Evolutionary conservation across 192 early-diverging fungal genomes (phyloP).

Genomic region (Tieghemiomyces parasiticus): DNA sequence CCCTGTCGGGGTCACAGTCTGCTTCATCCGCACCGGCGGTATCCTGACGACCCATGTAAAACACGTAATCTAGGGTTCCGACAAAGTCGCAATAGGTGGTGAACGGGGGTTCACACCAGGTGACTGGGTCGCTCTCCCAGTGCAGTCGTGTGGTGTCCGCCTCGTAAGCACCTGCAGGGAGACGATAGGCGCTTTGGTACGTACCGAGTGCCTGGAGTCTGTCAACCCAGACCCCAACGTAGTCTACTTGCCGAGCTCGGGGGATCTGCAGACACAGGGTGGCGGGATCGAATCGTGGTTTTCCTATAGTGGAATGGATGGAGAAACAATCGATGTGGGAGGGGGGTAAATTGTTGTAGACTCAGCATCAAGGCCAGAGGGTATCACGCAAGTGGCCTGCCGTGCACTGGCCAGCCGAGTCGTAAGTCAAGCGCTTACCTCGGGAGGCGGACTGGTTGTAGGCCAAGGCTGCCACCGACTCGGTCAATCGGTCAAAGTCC

Average conservation of each 20-base stretch:
- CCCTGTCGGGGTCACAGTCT: too few species aligned
- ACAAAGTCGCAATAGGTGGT: conserved; percentile 11
- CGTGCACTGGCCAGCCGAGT: neutral
- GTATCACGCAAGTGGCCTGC: neutral
- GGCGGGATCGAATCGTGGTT: too few species aligned
- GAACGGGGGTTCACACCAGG: conserved; percentile 7
- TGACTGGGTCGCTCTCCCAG: too few species aligned
- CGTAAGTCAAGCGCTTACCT: too few species aligned
- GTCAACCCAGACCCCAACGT: too few species aligned
- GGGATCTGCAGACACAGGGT: too few species aligned
- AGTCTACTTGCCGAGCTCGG: too few species aligned
- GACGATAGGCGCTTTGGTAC: too few species aligned
- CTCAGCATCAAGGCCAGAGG: neutral
- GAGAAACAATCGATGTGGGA: neutral
- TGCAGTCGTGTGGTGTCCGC: too few species aligned
- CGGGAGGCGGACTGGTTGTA: neutral
- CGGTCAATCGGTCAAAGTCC: neutral
- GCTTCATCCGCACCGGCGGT: too few species aligned
- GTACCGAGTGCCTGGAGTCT: too few species aligned
- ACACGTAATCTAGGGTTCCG: conserved; percentile 5
- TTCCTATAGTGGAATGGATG: neutral
- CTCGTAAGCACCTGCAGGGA: too few species aligned
- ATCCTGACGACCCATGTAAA: neutral
- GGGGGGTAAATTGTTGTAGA: neutral
- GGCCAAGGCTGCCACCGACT: neutral